Evolutionary conservation across 768 basidiomycete species (phyloP).

Genomic region (Boletus vermiculosoides): DNA sequence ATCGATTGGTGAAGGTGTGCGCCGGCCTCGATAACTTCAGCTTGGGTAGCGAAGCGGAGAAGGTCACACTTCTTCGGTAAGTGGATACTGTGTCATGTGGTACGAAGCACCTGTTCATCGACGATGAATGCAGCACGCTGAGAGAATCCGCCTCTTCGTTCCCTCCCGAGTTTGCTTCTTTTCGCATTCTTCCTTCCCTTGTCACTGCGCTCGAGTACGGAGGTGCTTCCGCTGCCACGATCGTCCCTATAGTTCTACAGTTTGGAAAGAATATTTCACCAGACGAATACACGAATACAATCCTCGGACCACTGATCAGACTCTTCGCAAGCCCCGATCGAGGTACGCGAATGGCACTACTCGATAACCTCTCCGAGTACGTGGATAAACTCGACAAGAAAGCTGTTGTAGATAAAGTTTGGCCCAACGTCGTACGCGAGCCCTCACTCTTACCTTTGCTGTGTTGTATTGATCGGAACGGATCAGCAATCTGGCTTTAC

Average conservation of each 20-base stretch:
- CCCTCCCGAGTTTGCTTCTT: conserved; percentile 80
- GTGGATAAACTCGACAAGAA: conserved; percentile 85
- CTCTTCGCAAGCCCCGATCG: conserved; percentile 89
- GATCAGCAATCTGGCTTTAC: conserved; percentile 90
- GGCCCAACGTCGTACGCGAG: conserved; percentile 78
- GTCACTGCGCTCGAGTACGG: conserved; percentile 76
- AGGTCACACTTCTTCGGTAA: conserved; percentile 66
- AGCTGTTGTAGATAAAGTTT: conserved; percentile 82
- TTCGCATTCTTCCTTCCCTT: conserved; percentile 86
- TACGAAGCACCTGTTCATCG: background rate
- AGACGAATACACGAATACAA: conserved; percentile 64
- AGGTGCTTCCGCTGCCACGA: conserved; percentile 68
- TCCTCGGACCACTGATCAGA: conserved; percentile 78
- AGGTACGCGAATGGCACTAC: conserved; percentile 89
- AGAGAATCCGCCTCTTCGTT: conserved; percentile 79
- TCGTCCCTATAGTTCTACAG: conserved; percentile 82
- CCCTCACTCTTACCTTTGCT: background rate
- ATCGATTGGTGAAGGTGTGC: conserved; percentile 83
- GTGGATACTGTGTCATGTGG: background rate
- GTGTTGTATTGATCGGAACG: background rate
- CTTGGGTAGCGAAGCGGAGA: conserved; percentile 78
- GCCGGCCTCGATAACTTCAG: conserved; percentile 83
- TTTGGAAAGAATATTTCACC: conserved; percentile 71
- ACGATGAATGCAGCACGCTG: conserved; percentile 52
- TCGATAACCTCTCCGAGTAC: conserved; percentile 83